Evolutionary conservation across 768 basidiomycete species (phyloP), one percentile per base, ranked within the genome.

Genomic region (Russula earlei): DNA sequence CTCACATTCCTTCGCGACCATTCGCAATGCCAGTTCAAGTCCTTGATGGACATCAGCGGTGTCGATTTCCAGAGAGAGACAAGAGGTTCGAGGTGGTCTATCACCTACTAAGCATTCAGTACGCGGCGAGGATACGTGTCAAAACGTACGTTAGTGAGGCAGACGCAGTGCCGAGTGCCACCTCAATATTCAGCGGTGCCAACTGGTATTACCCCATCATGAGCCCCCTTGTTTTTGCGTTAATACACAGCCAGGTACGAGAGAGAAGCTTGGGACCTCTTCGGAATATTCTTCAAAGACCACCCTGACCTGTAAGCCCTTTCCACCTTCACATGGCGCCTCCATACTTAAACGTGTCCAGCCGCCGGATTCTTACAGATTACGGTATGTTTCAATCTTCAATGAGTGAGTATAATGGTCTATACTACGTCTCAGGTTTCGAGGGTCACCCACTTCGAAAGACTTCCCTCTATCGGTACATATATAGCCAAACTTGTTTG

Each of bases 21-120:
- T 71, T 79, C 87, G 5, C 91, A 94, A 71, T 91, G 89, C 66
- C 93, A 95, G 67, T 99, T 90, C 77, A 97, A 96, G 74, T 71
- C 75, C 41, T 76, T 86, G 56, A 90, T 95, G 80, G 95, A 98
- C 68, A 87, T 99, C 67, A 91, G 87, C 61, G 96, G 90, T 29
- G 96, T 87, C 22, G 96, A 99, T 74, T 97, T 84, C 67, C 96
- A 1, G 90, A 94, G 69, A 77, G 90, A 62, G 82, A 87, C 64
- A 88, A 92, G 70, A 80, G 96, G 59, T 98, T 98, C 69, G 96
- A 98, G 75, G 83, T 98, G 54, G 93, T 96, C 15, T 99, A 99
- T 72, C 88, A 98, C 73, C 73, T 99, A 55, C 75, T 99, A 58
- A 93, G 90, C 67, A 69, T 91, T 63, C 72, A 73, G 55, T 77